phyloP scores from a whole-genome alignment of 108 stramenopile species.

The Pseudonitzschia pungens region DNA sequence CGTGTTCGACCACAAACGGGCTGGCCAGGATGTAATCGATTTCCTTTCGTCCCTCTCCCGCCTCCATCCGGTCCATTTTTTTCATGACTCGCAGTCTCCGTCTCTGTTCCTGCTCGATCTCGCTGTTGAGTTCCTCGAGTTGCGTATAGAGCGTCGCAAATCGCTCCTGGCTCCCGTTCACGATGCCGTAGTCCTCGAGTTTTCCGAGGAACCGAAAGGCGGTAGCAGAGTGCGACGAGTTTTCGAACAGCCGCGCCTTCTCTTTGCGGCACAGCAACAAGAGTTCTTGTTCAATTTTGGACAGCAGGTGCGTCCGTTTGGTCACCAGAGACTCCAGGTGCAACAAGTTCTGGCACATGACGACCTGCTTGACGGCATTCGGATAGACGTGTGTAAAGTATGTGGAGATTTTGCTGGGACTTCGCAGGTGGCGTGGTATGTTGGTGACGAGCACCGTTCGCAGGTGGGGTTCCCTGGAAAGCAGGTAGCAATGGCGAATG shows the following conservation, averaged over 20 bases:
- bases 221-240: constrained; percentile 20
- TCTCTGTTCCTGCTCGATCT: constrained; percentile 70
- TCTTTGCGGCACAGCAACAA: constrained; percentile 70
- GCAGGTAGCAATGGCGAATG: constrained; percentile 85
- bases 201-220: constrained; percentile 53
- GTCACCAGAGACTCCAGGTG: constrained; percentile 62
- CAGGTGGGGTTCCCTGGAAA: constrained; percentile 82
- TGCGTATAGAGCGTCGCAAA: constrained; percentile 61
- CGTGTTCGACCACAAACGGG: constrained; percentile 54
- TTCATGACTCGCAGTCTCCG: constrained; percentile 77
- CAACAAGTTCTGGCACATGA: constrained; percentile 86
- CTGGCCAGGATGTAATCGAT: constrained; percentile 85
- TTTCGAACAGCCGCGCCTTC: constrained; percentile 66
- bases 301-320: constrained; percentile 59
- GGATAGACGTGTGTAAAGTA: constrained; percentile 90
- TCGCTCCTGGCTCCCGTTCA: constrained; percentile 74
- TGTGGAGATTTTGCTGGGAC: constrained; percentile 64
- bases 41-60: constrained; percentile 73
- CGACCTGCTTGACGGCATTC: constrained; percentile 78
- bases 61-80: constrained; percentile 79
- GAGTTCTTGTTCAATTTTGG: constrained; percentile 76
- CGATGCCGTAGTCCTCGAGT: constrained; percentile 67
- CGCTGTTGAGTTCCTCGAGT: constrained; percentile 73
- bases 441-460: constrained; percentile 85
- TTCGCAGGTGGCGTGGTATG: constrained; percentile 86